Evolutionary conservation across 345 rosid species (phyloP).

Genomic region (Eutrema heterophyllum): DNA sequence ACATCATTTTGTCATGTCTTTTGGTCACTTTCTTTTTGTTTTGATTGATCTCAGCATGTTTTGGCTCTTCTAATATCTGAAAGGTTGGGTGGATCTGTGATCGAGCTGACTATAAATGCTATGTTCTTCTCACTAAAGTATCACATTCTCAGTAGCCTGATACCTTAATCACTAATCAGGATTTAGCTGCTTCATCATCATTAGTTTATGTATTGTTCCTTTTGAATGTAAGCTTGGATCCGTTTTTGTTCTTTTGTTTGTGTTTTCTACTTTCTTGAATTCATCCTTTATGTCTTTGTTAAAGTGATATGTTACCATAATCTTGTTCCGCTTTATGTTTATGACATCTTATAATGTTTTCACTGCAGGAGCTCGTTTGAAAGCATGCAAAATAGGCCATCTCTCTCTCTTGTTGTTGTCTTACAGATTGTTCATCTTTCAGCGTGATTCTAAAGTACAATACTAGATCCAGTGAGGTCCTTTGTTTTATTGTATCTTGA

Average conservation of each 20-base stretch:
- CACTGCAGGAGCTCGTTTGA: conserved; percentile 23
- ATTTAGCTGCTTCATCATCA: conserved; percentile 3
- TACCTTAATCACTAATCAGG: background rate
- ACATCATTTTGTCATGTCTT: conserved; percentile 31
- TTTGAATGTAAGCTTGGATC: conserved; percentile 23
- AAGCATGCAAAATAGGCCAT: conserved; percentile 13
- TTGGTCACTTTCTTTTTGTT: conserved; percentile 25
- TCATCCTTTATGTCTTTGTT: background rate
- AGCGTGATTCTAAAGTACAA: background rate
- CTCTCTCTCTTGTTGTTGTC: background rate
- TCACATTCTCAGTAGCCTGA: background rate
- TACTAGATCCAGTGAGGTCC: conserved; percentile 9
- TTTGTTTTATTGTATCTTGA: conserved; percentile 17
- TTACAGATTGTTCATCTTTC: conserved; percentile 1
- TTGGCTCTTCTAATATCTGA: conserved; percentile 28
- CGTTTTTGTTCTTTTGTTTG: background rate
- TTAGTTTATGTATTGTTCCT: conserved; percentile 21
- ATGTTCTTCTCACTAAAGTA: background rate
- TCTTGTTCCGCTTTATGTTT: background rate
- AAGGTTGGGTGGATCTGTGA: conserved; percentile 17
- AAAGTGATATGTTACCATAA: background rate
- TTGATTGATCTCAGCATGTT: conserved; percentile 19
- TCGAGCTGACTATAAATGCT: conserved; percentile 16
- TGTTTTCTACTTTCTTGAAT: background rate
- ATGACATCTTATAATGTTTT: conserved; percentile 7